Conservation (phyloP, 306 rosid species). For the Datisca glomerata region DNA sequence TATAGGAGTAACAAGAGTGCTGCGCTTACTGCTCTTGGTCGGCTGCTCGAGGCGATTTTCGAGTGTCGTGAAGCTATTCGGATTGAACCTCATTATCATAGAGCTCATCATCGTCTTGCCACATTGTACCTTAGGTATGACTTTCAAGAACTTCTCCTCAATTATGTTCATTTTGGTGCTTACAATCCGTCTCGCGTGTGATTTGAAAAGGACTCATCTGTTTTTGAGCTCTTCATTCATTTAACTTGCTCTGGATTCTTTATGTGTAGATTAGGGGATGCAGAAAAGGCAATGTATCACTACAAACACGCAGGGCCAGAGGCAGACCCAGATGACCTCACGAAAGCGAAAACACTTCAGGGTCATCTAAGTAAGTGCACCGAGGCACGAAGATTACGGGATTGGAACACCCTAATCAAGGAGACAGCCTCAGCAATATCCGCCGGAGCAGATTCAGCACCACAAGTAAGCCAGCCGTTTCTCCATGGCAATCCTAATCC, state of each 20-base stretch:
- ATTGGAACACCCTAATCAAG: slow-evolving; percentile 62
- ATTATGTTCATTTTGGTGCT: not conserved
- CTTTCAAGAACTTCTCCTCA: not conserved
- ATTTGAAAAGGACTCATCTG: too few species aligned
- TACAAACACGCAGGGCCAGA: slow-evolving; percentile 71
- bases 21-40: slow-evolving; percentile 72
- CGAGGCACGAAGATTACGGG: slow-evolving; percentile 55
- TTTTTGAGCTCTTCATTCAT: too few species aligned
- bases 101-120: slow-evolving; percentile 86
- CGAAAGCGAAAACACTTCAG: slow-evolving; percentile 53
- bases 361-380: slow-evolving; percentile 53
- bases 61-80: slow-evolving; percentile 85
- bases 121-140: slow-evolving; percentile 58
- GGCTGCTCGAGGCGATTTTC: slow-evolving; percentile 69
- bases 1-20: slow-evolving; percentile 87
- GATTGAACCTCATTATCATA: slow-evolving; percentile 69
- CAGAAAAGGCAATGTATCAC: slow-evolving; percentile 66
- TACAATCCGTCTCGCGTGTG: too few species aligned
- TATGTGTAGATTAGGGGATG: slow-evolving; percentile 69
- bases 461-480: slow-evolving; percentile 32
- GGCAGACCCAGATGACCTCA: slow-evolving; percentile 65
- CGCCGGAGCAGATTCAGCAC: slow-evolving; percentile 74
- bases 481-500: too few species aligned
- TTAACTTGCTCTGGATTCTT: too few species aligned
- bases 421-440: slow-evolving; percentile 31